Evolutionary conservation across 345 rosid genomes (phyloP).

Genomic region (Rhodamnia argentea): DNA sequence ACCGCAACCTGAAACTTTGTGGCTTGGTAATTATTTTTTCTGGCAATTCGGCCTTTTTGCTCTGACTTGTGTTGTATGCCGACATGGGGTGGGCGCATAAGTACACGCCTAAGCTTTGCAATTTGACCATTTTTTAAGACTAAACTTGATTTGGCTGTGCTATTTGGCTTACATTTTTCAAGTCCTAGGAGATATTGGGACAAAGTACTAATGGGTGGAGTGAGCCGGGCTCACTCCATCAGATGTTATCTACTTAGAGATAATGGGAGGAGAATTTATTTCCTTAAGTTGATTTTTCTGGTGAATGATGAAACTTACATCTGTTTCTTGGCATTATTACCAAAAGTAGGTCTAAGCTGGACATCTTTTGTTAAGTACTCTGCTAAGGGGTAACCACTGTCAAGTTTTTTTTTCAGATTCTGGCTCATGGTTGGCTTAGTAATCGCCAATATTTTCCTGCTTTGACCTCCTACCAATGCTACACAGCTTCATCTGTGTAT

Average conservation of each 20-base stretch:
- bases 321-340: not conserved
- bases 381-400: not conserved
- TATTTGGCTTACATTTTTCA: not conserved
- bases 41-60: not conserved
- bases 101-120: not conserved
- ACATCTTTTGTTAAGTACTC: not conserved
- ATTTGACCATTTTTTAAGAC: not conserved
- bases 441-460: not conserved
- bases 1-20: fast-evolving
- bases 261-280: not conserved
- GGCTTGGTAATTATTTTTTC: not conserved
- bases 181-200: not conserved
- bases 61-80: not conserved
- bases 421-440: not conserved
- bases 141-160: not conserved
- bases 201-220: not conserved
- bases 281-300: not conserved
- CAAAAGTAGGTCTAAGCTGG: not conserved
- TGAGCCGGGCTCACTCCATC: not conserved
- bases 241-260: not conserved
- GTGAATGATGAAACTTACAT: not conserved
- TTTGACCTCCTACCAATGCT: not conserved
- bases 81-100: not conserved
- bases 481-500: not conserved
- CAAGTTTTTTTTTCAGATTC: not conserved